Evolutionary conservation across 768 basidiomycete species (phyloP).

Genomic region (Trametes maxima): DNA sequence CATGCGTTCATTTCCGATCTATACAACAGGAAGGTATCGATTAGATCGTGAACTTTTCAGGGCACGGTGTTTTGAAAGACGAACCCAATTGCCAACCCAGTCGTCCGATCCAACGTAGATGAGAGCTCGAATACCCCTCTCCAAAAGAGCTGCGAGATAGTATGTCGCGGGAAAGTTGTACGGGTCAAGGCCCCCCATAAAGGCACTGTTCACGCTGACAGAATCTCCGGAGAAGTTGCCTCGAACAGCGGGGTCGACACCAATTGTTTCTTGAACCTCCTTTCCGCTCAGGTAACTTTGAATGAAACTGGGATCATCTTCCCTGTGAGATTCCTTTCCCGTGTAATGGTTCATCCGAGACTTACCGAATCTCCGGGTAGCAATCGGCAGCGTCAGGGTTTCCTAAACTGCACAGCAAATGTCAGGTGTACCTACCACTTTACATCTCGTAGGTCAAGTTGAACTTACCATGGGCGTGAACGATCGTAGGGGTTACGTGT

Average conservation of each 20-base stretch:
- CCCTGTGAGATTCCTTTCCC: neutral
- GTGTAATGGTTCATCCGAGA: conserved; percentile 11
- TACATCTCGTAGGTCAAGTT: too few relatives aligned
- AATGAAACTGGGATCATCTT: conserved; percentile 56
- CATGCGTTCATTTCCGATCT: conserved; percentile 61
- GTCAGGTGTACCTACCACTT: neutral
- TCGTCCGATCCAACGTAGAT: conserved; percentile 59
- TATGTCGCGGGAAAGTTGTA: conserved; percentile 27
- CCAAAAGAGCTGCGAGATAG: conserved; percentile 54
- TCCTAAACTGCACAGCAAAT: neutral
- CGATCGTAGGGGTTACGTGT: conserved; percentile 14
- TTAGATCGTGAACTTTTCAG: too few relatives aligned
- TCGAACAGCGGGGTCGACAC: conserved; percentile 52
- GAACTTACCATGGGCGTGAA: conserved; percentile 9
- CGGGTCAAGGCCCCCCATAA: conserved; percentile 45
- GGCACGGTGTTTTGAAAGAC: neutral
- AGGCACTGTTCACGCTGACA: conserved; percentile 47
- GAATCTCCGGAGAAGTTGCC: conserved; percentile 44
- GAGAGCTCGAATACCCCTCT: conserved; percentile 51
- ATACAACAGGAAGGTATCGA: too few relatives aligned
- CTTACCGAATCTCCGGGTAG: conserved; percentile 32
- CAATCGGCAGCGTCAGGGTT: neutral
- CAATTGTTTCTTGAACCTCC: conserved; percentile 54
- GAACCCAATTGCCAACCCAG: conserved; percentile 55
- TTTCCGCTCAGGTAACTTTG: conserved; percentile 60